Base-by-base conservation (phyloP, 2,329 filamentous ascomycete genomes). In the Colletotrichum somersetense region DNA sequence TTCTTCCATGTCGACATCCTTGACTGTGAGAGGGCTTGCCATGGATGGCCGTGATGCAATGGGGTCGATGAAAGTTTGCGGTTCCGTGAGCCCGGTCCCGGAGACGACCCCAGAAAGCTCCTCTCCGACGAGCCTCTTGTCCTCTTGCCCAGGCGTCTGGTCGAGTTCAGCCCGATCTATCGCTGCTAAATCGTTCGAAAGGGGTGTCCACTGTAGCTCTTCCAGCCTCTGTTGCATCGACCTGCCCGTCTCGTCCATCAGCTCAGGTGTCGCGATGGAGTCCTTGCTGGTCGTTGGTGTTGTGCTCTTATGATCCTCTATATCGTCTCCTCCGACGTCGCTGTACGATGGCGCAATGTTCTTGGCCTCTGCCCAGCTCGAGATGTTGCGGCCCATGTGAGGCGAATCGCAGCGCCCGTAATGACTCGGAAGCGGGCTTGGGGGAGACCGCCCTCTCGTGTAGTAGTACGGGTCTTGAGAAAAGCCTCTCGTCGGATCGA, bases 361-460 rank as follows among this genome's bases (percentile, higher is more conserved):
- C 63, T 77, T 77, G 52, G 82, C 83, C 20, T 81, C 79, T 20
- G 83, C 81, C 80, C 82, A 83, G 1, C 77, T 79, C 26, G 81
- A 78, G n/a, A 78, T 75, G 55, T 78, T 75, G n/a, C 78, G 77
- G 5, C 74, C 67, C 3, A 75, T 73, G 46, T 76, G 74, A 33
- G 78, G 76, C 26, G 79, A 77, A 35, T 81, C 80, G 70, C 79
- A 79, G 58, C 78, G 77, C 58, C 81, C 85, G 64, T 80, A 78
- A 71, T 85, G 82, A 71, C 82, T 86, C 26, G 85, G 84, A 46
- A 84, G 77, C 16, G 85, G 85, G 52, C 86, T 88, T 0, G 87
- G 86, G 1, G 87, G 87, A 33, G 88, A 89, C 40, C 88, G 83
- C 7, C 88, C 88, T 56, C 88, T 81, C 14, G 81, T 82, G 7